Conservation (phyloP, 2,329 filamentous ascomycete genomes). For the Mollisia scopiformis region DNA sequence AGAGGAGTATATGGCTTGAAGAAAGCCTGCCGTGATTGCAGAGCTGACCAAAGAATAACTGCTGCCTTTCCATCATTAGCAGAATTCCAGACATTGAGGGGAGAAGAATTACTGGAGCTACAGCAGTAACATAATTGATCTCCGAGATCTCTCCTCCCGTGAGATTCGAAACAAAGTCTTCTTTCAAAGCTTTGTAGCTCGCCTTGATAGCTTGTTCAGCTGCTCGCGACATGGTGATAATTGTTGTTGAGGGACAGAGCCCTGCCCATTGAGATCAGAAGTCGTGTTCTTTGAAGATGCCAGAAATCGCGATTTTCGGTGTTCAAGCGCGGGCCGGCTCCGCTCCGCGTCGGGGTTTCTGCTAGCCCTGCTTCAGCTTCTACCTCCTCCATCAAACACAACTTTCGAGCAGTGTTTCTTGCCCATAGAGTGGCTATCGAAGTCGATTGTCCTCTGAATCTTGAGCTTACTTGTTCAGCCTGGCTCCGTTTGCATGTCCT, state of each 20-base stretch:
- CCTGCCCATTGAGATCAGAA: not conserved
- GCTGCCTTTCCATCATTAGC: conserved; percentile 61
- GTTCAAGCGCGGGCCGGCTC: not conserved
- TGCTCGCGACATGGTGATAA: conserved; percentile 32
- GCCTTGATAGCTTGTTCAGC: conserved; percentile 42
- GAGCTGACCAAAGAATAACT: conserved; percentile 82
- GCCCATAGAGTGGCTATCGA: too few relatives aligned
- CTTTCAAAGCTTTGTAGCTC: conserved; percentile 89
- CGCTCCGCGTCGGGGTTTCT: not conserved
- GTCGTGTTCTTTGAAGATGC: conserved; percentile 20
- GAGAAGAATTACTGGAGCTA: conserved; percentile 74
- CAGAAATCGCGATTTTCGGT: conserved; percentile 21
- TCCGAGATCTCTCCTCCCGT: conserved; percentile 82
- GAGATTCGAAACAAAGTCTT: conserved; percentile 92
- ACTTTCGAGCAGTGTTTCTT: too few relatives aligned
- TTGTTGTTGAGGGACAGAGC: conserved; percentile 5
- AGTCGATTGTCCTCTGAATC: too few relatives aligned
- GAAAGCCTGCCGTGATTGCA: conserved; percentile 83
- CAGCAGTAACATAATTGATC: conserved; percentile 83
- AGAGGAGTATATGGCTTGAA: conserved; percentile 76
- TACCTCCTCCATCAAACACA: too few relatives aligned
- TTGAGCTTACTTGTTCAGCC: too few relatives aligned
- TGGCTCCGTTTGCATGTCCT: too few relatives aligned
- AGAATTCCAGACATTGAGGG: conserved; percentile 10
- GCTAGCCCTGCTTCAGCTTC: too few relatives aligned